phyloP scores from a whole-genome alignment of 257 asterid species.

The Solanum phureja region DNA sequence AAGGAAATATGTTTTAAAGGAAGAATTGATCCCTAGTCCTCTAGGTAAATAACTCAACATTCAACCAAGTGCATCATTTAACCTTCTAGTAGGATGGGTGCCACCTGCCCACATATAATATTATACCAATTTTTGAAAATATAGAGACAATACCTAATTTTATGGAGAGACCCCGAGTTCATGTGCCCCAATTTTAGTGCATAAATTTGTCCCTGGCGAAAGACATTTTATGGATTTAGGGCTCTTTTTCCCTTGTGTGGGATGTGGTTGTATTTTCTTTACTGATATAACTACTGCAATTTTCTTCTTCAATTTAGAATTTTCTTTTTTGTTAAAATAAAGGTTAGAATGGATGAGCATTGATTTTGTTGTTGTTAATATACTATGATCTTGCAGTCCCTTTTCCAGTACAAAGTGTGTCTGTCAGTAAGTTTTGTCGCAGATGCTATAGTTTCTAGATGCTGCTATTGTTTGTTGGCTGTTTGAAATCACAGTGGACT shows the following conservation, averaged over 20 bases:
- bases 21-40: not conserved
- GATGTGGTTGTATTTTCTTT: not conserved
- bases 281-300: not conserved
- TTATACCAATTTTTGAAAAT: too few relatives aligned
- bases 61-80: not conserved
- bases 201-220: not conserved
- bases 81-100: not conserved
- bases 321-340: not conserved
- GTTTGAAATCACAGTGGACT: not conserved
- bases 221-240: not conserved
- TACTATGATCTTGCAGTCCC: not conserved
- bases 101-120: not conserved
- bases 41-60: too few relatives aligned
- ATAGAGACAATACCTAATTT: too few relatives aligned
- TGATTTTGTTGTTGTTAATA: not conserved
- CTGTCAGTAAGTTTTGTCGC: not conserved
- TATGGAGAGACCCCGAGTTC: not conserved
- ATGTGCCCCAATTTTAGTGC: not conserved
- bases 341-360: not conserved
- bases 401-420: not conserved
- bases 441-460: not conserved
- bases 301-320: not conserved
- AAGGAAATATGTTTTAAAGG: not conserved
- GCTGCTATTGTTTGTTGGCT: not conserved
- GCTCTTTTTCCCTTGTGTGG: not conserved